Percentiles rank a stretch among this genome's conserved stretches.
Evolutionary conservation across 1,284 basidiomycete species (phyloP).

Genomic region (Inonotus obliquus): DNA sequence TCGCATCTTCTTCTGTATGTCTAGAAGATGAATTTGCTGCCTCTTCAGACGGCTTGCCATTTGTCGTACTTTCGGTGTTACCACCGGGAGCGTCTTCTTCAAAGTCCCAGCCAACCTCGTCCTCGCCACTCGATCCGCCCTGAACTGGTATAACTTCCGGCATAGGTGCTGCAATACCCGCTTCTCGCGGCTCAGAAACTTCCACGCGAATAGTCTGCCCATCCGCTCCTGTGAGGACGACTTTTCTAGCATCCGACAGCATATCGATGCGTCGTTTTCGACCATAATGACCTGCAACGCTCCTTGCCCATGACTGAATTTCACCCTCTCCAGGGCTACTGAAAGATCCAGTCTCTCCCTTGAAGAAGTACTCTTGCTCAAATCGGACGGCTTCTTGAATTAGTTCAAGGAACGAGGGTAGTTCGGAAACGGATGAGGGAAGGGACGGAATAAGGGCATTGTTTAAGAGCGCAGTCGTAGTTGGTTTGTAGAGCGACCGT

Average conservation of each 20-base stretch:
- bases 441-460: slow-evolving; percentile 62
- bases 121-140: slow-evolving; percentile 18
- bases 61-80: slow-evolving; percentile 1
- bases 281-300: slow-evolving; percentile 67
- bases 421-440: slow-evolving; percentile 51
- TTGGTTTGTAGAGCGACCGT: slow-evolving; percentile 51
- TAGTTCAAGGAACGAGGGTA: slow-evolving; percentile 60
- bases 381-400: slow-evolving; percentile 52
- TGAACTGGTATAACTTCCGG: slow-evolving; percentile 13
- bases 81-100: slow-evolving; percentile 28
- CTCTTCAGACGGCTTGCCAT: neutral
- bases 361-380: slow-evolving; percentile 52
- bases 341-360: slow-evolving; percentile 30
- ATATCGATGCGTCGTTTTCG: slow-evolving; percentile 59
- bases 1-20: slow-evolving; percentile 24
- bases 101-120: slow-evolving; percentile 36
- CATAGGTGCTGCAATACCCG: neutral
- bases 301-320: slow-evolving; percentile 58
- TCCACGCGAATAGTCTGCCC: slow-evolving; percentile 35
- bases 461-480: slow-evolving; percentile 55
- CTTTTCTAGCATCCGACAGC: slow-evolving; percentile 49
- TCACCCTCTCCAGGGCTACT: slow-evolving; percentile 37
- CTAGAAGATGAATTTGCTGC: neutral
- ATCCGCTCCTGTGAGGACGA: slow-evolving; percentile 35
- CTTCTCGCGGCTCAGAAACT: slow-evolving; percentile 15